A percentile compares a stretch with the other conserved stretches of the same genome.
Evolutionary conservation across 148 eudicot genomes (phyloP).

Genomic region (Gaultheria prostrata): DNA sequence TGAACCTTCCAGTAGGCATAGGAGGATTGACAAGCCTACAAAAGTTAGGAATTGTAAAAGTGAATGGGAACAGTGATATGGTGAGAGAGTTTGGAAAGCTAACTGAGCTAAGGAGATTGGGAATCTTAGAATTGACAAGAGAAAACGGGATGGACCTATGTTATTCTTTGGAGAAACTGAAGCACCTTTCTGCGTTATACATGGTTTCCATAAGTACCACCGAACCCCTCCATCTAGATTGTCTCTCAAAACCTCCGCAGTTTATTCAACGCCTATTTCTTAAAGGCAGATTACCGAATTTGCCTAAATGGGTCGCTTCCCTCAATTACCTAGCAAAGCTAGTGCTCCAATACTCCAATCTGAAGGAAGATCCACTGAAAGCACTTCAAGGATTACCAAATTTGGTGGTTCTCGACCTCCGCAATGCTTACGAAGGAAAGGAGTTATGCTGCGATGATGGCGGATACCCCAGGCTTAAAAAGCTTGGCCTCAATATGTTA

Average conservation of each 20-base stretch:
- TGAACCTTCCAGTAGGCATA: constrained; percentile 8
- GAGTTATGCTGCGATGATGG: constrained; percentile 10
- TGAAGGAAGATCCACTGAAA: constrained; percentile 1
- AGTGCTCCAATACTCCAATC: constrained; percentile 12
- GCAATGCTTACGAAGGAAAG: constrained; percentile 15
- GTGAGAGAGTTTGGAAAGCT: constrained; percentile 14
- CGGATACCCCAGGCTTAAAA: constrained; percentile 16
- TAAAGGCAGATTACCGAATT: not conserved
- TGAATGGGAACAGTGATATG: not conserved
- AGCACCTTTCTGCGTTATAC: constrained; percentile 15
- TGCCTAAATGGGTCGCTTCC: constrained; percentile 16
- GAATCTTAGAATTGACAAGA: constrained; percentile 6
- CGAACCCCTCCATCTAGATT: constrained; percentile 8
- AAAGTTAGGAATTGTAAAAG: constrained; percentile 5
- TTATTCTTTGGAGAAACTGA: constrained; percentile 17
- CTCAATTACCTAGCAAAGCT: constrained; percentile 6
- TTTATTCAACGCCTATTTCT: constrained; percentile 15
- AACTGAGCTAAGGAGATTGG: constrained; percentile 10
- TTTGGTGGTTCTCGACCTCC: constrained; percentile 17
- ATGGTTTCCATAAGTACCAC: constrained; percentile 1
- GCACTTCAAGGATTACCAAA: constrained; percentile 15
- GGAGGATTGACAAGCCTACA: constrained; percentile 13
- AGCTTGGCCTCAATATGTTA: not conserved
- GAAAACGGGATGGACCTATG: constrained; percentile 18
- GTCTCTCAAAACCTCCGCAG: constrained; percentile 4